A percentile compares a stretch with the other conserved stretches of the same genome.
Conservation (phyloP, 306 rosid genomes). For the Quercus wislizeni region DNA sequence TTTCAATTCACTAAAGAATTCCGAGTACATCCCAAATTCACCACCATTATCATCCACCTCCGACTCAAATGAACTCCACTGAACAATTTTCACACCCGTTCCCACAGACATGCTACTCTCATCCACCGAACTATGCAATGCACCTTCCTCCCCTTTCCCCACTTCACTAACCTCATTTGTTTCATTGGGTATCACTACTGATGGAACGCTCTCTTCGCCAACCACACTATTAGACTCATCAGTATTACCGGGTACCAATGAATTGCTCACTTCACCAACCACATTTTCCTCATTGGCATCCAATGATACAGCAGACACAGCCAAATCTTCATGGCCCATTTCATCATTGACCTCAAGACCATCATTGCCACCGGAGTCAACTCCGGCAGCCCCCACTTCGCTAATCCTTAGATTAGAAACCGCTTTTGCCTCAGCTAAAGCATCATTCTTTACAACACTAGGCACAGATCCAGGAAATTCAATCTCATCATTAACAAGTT, state of each 20-base stretch:
- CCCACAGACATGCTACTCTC: conserved; percentile 22
- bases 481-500: conserved; percentile 70
- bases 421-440: conserved; percentile 56
- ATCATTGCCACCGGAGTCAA: neutral
- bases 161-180: conserved; percentile 17
- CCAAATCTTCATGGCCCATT: conserved; percentile 15
- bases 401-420: conserved; percentile 46
- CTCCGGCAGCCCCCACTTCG: conserved; percentile 30
- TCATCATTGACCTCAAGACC: conserved; percentile 22
- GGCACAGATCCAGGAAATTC: conserved; percentile 26
- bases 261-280: conserved; percentile 16
- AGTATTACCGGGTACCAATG: conserved; percentile 22
- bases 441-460: conserved; percentile 30
- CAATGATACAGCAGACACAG: conserved; percentile 10
- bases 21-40: conserved; percentile 67
- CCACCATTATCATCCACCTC: conserved; percentile 40
- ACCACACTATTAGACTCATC: conserved; percentile 17
- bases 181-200: neutral
- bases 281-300: conserved; percentile 14
- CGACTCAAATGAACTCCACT: conserved; percentile 68
- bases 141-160: conserved; percentile 29
- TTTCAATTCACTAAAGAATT: conserved; percentile 64
- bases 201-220: neutral
- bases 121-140: conserved; percentile 8
- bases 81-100: conserved; percentile 62